A percentile compares a stretch with the other conserved stretches of the same genome.
Conservation (phyloP, 257 asterid genomes). For the Forsythia suspensa region DNA sequence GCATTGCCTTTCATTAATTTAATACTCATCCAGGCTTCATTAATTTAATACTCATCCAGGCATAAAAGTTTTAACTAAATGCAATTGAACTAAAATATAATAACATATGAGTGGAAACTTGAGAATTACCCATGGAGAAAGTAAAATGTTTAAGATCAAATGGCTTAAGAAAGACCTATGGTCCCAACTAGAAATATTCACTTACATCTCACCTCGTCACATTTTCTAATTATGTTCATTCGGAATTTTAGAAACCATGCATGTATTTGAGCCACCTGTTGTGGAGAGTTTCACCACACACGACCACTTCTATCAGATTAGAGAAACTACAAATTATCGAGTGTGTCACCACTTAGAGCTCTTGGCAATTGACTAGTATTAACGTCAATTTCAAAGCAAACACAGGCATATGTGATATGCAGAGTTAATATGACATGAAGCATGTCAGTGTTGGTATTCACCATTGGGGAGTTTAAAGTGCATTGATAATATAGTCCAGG, state of each 20-base stretch:
- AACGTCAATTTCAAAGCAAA: not conserved
- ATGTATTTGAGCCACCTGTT: not conserved
- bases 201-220: not conserved
- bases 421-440: not conserved
- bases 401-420: not conserved
- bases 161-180: too few species aligned
- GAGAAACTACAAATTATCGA: not conserved
- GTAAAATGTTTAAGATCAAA: too few species aligned
- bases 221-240: not conserved
- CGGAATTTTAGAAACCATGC: not conserved
- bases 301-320: not conserved
- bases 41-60: too few species aligned
- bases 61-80: too few species aligned
- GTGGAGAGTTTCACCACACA: not conserved
- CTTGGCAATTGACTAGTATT: not conserved
- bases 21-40: too few species aligned
- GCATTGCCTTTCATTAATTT: too few species aligned
- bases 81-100: too few species aligned
- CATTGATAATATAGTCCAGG: not conserved
- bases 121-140: too few species aligned
- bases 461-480: not conserved
- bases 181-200: not conserved
- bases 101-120: too few species aligned
- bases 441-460: not conserved
- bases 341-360: not conserved